Evolutionary conservation across 495 filamentous ascomycete genomes (phyloP), one percentile per base, ranked within the genome.

Genomic region (Penicillium coffeae): DNA sequence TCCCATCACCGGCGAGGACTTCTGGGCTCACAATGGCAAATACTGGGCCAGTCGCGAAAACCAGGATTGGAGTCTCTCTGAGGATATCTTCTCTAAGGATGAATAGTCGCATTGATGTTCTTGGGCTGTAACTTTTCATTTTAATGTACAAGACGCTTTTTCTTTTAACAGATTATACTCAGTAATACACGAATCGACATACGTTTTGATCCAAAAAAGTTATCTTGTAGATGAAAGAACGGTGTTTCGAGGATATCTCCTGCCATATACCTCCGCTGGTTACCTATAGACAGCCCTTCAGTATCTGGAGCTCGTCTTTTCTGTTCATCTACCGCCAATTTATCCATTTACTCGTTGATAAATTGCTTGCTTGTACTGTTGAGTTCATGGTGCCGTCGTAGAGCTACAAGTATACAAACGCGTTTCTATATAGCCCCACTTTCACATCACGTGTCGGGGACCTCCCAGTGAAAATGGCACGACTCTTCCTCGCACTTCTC

Each of bases 11-110:
- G 92, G 93, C 1, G 89, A 95, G 68, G 82, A 86, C 54, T 94
- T 85, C 71, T 98, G 93, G 93, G 72, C 81, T 43, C 92, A 88
- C 55, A 90, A 83, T 58, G 88, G 84, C 3, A 79, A 88, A 64
- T 98, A 98, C 64, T 98, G 93, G 93, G 68, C 72, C 48, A 77
- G 70, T 21, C 65, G 74, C 55, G 75, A 72, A 35, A 68, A 60
- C 42, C 74, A 73, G 47, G 68, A 74, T 57, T 82, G 81, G 71
- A 73, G 71, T 45, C 58, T 60, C 14, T 71, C 82, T 21, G 80
- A 88, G 54, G 81, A 86, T 65, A 87, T 89, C 34, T 89, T 87
- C 62, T 64, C 25, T 43, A 16, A 25, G 32, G 10, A 19, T 15
- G 30, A 33, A 36, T 22, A 32, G 38, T 16, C n/a, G 25, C 2